Evolutionary conservation across 2,329 filamentous ascomycete genomes (phyloP).

Genomic region (Sphaerostilbella broomeana): DNA sequence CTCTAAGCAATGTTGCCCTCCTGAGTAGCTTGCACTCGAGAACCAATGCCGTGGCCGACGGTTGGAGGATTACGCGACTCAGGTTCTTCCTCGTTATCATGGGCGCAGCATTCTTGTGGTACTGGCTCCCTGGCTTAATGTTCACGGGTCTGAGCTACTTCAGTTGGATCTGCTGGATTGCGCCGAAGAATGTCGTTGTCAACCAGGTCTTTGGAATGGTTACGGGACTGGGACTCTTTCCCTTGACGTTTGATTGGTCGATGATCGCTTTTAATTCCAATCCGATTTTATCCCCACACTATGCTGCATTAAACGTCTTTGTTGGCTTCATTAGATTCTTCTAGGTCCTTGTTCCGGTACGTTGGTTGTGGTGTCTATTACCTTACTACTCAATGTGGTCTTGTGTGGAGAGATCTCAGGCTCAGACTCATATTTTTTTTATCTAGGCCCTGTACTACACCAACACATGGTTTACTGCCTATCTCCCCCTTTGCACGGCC

Average conservation of each 20-base stretch:
- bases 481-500: conserved; percentile 46
- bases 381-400: no score
- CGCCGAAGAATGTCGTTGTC: conserved; percentile 38
- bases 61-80: conserved; percentile 35
- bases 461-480: conserved; percentile 45
- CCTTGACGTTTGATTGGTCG: conserved; percentile 40
- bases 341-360: no score
- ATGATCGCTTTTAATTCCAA: no score
- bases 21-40: conserved; percentile 37
- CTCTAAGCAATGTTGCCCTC: conserved; percentile 42
- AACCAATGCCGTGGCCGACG: conserved; percentile 20
- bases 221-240: conserved; percentile 32
- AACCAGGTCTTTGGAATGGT: conserved; percentile 45
- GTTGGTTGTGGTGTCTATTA: no score
- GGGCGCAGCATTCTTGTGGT: conserved; percentile 35
- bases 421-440: no score
- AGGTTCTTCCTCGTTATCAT: conserved; percentile 39
- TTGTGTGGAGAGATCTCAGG: no score
- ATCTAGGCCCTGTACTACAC: conserved; percentile 40
- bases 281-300: no score
- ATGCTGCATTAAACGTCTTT: neutral
- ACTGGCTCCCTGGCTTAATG: conserved; percentile 44
- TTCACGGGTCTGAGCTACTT: conserved; percentile 40
- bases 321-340: no score
- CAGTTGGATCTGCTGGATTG: conserved; percentile 43